phyloP scores from a whole-genome alignment of 495 filamentous ascomycete genomes.

The Wilcoxina mikolae region DNA sequence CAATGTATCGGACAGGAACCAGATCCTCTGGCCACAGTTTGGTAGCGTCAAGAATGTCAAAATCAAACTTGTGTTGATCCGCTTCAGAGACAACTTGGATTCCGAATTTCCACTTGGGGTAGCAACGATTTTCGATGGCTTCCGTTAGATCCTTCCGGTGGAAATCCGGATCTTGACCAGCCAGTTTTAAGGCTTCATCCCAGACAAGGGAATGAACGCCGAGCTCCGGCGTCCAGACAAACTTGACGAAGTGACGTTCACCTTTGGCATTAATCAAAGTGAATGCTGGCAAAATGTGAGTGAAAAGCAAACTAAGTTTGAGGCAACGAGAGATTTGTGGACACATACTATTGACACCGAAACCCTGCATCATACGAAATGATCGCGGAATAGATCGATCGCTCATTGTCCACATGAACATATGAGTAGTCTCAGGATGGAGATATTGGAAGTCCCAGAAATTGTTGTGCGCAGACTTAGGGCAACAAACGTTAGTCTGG shows the following conservation, averaged over 20 bases:
- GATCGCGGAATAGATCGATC: constrained; percentile 69
- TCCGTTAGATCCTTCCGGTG: constrained; percentile 69
- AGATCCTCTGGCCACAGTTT: constrained; percentile 83
- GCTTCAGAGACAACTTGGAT: constrained; percentile 61
- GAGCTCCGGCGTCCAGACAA: constrained; percentile 59
- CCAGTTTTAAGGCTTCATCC: constrained; percentile 76
- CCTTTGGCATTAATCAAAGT: constrained; percentile 56
- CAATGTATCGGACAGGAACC: constrained; percentile 65
- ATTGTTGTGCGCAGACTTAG: constrained; percentile 33
- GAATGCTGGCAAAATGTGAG: constrained; percentile 34
- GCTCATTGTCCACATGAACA: constrained; percentile 71
- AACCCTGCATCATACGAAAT: constrained; percentile 81
- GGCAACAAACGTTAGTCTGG: too few relatives aligned
- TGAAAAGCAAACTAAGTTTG: constrained; percentile 46
- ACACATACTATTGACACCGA: constrained; percentile 57
- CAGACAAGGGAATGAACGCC: constrained; percentile 76
- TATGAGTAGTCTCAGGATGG: constrained; percentile 65
- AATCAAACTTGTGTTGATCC: constrained; percentile 67
- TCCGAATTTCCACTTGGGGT: constrained; percentile 71
- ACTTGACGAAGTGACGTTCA: constrained; percentile 67
- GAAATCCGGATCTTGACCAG: constrained; percentile 74
- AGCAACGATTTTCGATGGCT: constrained; percentile 61
- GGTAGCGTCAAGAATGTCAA: constrained; percentile 83
- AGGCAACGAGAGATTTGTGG: constrained; percentile 26
- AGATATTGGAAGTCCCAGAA: constrained; percentile 49